Base-by-base conservation (phyloP, 495 filamentous ascomycete species). In the Evernia prunastri region DNA sequence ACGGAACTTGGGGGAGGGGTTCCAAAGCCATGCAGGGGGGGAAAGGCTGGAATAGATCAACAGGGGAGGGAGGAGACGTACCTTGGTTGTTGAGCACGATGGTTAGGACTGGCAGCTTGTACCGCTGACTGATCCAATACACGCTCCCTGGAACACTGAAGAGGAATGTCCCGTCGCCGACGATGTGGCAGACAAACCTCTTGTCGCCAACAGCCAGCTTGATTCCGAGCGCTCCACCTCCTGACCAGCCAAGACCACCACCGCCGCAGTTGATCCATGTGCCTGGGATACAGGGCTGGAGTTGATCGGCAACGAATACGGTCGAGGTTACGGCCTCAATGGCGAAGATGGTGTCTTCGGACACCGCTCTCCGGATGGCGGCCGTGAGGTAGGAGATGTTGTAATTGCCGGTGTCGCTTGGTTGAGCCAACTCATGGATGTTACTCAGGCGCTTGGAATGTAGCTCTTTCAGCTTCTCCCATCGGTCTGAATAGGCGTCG, bases 11-110 rank as follows among this genome's bases (percentile, higher is more conserved):
- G n/a, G n/a, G n/a, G n/a, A n/a, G n/a, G n/a, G n/a, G n/a, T n/a
- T n/a, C n/a, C n/a, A n/a, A n/a, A n/a, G n/a, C n/a, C n/a, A n/a
- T n/a, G n/a, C n/a, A n/a, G n/a, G n/a, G n/a, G n/a, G n/a, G n/a
- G n/a, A n/a, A n/a, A n/a, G n/a, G n/a, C n/a, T n/a, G n/a, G n/a
- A n/a, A n/a, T n/a, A n/a, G n/a, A n/a, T n/a, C n/a, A n/a, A n/a
- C n/a, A n/a, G n/a, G n/a, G n/a, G n/a, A n/a, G n/a, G n/a, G n/a
- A n/a, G n/a, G n/a, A 35, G 25, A 68, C 76, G 69, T 67, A 84
- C 85, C 92, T 74, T 94, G 89, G 73, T 97, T 97, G 73, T 96
- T 97, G 61, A 97, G 74, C 4, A 97, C 89, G 63, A 97, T 92
- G 0, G 92, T 96, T 63, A 97, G 75, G 20, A 96, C 80, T 0